phyloP scores from a whole-genome alignment of 2,329 filamentous ascomycete genomes.

The Pseudocercospora cruenta region DNA sequence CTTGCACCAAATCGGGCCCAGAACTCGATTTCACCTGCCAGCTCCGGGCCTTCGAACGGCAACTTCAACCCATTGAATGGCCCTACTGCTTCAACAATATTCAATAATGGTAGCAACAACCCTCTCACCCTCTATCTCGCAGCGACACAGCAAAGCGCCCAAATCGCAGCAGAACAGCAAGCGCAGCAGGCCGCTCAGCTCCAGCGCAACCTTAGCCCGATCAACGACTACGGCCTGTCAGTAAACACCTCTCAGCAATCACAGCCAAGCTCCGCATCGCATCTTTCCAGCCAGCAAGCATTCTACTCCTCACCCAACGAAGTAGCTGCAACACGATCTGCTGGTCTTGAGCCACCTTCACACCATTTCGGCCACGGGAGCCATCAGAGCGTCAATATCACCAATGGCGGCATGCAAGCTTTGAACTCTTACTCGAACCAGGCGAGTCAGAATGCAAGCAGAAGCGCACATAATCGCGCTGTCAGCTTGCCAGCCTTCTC shows the following conservation, averaged over 20 bases:
- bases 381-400: conserved; percentile 54
- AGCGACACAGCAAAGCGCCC: conserved; percentile 67
- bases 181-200: conserved; percentile 61
- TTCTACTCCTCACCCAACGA: conserved; percentile 73
- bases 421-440: conserved; percentile 26
- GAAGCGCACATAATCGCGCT: conserved; percentile 68
- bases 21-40: conserved; percentile 64
- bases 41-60: conserved; percentile 61
- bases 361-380: conserved; percentile 58
- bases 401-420: conserved; percentile 29
- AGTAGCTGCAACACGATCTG: conserved; percentile 47
- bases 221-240: conserved; percentile 2
- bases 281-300: conserved; percentile 71
- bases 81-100: conserved; percentile 70
- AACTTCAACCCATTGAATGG: conserved; percentile 63
- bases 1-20: conserved; percentile 59
- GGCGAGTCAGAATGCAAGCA: conserved; percentile 58
- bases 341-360: conserved; percentile 37
- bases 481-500: conserved; percentile 82
- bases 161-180: conserved; percentile 40
- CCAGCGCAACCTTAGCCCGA: conserved; percentile 34
- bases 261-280: conserved; percentile 50
- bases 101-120: conserved; percentile 80
- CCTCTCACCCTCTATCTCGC: conserved; percentile 89
- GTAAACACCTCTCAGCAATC: conserved; percentile 40